Conservation (phyloP, 345 rosid species). For the Eucalyptus microcorys region DNA sequence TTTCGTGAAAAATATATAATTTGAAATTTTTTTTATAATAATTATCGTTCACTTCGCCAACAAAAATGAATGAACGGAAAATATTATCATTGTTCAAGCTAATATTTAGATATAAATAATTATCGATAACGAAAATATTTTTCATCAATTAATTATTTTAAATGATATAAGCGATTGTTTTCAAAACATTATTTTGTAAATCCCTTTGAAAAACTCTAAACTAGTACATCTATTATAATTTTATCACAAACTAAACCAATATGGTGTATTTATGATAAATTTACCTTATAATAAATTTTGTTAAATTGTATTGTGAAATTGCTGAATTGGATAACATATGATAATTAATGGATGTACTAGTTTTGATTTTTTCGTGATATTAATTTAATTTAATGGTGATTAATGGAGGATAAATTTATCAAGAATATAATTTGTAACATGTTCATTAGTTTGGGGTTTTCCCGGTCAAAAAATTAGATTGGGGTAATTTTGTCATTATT, state of each 20-base stretch:
- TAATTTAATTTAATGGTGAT: too few species aligned
- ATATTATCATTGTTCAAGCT: background rate
- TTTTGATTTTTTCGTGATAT: too few species aligned
- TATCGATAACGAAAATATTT: background rate
- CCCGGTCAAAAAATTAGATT: too few species aligned
- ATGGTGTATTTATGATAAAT: too few species aligned
- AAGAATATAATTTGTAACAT: too few species aligned
- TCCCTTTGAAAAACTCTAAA: background rate
- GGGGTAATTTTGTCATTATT: background rate
- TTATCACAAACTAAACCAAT: too few species aligned
- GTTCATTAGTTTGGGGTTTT: background rate
- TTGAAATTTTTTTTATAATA: fast-evolving
- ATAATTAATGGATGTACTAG: too few species aligned
- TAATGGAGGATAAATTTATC: too few species aligned
- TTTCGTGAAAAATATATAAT: background rate
- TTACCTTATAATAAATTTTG: too few species aligned
- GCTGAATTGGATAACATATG: too few species aligned
- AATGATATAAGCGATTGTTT: fast-evolving
- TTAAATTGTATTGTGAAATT: too few species aligned
- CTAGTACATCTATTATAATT: background rate
- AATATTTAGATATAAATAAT: background rate
- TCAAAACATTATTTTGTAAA: background rate
- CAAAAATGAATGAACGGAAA: background rate
- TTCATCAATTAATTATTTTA: background rate
- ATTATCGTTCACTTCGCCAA: fast-evolving